A percentile compares a stretch with the other conserved stretches of the same genome.
phyloP scores from a whole-genome alignment of 2,329 filamentous ascomycete genomes.

The Phialophora tarda region DNA sequence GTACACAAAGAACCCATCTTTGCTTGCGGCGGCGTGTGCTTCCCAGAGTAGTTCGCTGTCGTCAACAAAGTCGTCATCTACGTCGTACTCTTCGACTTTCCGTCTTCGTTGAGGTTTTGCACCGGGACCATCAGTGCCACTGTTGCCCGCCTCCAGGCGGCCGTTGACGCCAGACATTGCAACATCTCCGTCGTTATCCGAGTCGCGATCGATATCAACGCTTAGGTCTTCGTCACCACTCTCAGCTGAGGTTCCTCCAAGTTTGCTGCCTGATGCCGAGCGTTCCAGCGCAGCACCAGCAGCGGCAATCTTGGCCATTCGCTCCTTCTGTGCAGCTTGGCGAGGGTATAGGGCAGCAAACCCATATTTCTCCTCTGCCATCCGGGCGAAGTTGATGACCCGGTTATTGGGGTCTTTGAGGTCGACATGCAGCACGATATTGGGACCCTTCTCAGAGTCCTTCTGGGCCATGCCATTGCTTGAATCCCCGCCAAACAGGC shows the following conservation, averaged over 20 bases:
- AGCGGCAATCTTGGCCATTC: conserved; percentile 84
- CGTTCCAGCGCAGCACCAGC: conserved; percentile 85
- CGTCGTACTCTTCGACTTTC: conserved; percentile 70
- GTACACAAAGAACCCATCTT: conserved; percentile 98
- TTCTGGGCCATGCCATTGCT: conserved; percentile 53
- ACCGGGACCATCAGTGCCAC: conserved; percentile 60
- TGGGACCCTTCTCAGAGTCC: conserved; percentile 62
- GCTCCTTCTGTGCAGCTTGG: conserved; percentile 83
- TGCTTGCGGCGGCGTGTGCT: conserved; percentile 88
- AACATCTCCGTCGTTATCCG: conserved; percentile 57
- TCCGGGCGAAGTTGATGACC: conserved; percentile 91
- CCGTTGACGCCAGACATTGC: conserved; percentile 50
- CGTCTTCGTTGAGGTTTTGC: conserved; percentile 80
- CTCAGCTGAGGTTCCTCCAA: conserved; percentile 72
- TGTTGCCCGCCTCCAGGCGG: conserved; percentile 64
- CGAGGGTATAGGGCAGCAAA: conserved; percentile 93
- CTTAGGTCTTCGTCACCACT: conserved; percentile 76
- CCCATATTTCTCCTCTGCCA: conserved; percentile 92
- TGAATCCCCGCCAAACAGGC: conserved; percentile 62
- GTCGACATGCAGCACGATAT: conserved; percentile 82
- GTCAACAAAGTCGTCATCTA: conserved; percentile 74
- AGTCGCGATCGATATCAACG: conserved; percentile 80
- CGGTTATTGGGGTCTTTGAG: conserved; percentile 83
- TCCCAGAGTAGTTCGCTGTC: conserved; percentile 96
- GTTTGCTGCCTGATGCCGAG: conserved; percentile 38